Percentiles rank a stretch among this genome's conserved stretches.
These are phyloP conservation scores for Scheffersomyces stipitis DNA, from an alignment of 805 yeast genomes.

Conservation along the genomic window DNA sequence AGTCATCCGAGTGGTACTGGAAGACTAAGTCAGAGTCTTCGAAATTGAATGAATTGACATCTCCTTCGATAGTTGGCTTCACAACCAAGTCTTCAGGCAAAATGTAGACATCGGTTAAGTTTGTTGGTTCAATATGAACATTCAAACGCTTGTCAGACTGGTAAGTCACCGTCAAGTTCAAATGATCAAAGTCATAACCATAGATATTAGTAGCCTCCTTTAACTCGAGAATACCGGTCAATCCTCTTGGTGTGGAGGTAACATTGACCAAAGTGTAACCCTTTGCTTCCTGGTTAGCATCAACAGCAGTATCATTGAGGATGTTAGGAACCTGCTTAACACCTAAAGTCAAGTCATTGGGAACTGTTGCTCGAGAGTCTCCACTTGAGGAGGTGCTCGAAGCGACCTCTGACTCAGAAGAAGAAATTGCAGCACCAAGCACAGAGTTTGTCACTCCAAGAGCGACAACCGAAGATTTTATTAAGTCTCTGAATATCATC, in stretches of 20 bases:
- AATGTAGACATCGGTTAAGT: slow-evolving; percentile 19
- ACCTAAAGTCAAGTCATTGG: slow-evolving; percentile 7
- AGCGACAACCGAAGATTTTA: neutral
- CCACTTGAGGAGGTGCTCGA: neutral
- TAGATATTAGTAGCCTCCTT: slow-evolving; percentile 19
- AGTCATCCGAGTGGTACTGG: slow-evolving; percentile 9
- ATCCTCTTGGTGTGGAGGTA: slow-evolving; percentile 1
- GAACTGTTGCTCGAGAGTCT: slow-evolving; percentile 1
- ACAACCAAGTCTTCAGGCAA: slow-evolving; percentile 16
- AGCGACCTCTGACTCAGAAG: slow-evolving; percentile 6
- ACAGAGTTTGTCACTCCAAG: slow-evolving; percentile 12
- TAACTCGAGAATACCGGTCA: slow-evolving; percentile 5
- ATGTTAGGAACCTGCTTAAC: slow-evolving; percentile 19
- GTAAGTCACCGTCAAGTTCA: slow-evolving; percentile 19
- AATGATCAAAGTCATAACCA: slow-evolving; percentile 21
- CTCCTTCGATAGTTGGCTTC: slow-evolving; percentile 12
- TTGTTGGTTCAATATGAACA: slow-evolving; percentile 19
- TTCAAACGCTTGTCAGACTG: slow-evolving; percentile 16
- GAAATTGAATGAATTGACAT: slow-evolving; percentile 4
- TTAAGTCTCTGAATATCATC: neutral
- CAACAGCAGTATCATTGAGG: slow-evolving; percentile 16
- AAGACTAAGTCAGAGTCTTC: slow-evolving; percentile 16
- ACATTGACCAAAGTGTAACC: slow-evolving; percentile 17
- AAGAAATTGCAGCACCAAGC: slow-evolving; percentile 14
- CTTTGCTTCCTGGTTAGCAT: slow-evolving; percentile 19